Evolutionary conservation across 805 yeast genomes (phyloP).

Genomic region (Lipomyces spencermartinsiae): DNA sequence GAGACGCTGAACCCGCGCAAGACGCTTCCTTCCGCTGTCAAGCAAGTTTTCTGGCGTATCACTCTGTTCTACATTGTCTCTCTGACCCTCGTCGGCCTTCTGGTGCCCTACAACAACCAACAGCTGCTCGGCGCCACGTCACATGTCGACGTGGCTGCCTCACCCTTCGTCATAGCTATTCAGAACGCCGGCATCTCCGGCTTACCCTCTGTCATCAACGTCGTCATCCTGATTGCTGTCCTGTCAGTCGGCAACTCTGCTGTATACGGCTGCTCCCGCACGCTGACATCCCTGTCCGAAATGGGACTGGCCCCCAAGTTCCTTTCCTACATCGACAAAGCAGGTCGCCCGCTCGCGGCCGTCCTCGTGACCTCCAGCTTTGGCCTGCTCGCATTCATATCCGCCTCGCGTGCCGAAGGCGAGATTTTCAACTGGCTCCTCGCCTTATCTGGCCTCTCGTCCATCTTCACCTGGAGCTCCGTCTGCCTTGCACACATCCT

Average conservation of each 20-base stretch:
- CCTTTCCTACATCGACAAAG: conserved; percentile 72
- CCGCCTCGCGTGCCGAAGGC: conserved; percentile 60
- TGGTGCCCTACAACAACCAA: conserved; percentile 68
- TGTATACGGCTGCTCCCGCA: conserved; percentile 74
- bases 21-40: conserved; percentile 73
- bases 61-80: conserved; percentile 70
- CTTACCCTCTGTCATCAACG: conserved; percentile 75
- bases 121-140: conserved; percentile 55
- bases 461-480: conserved; percentile 80
- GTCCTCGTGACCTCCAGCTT: conserved; percentile 54
- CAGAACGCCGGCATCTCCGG: conserved; percentile 68
- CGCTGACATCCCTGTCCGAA: conserved; percentile 68
- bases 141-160: conserved; percentile 62
- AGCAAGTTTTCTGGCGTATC: conserved; percentile 85
- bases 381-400: conserved; percentile 66
- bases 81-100: conserved; percentile 63
- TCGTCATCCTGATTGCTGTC: conserved; percentile 69
- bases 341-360: conserved; percentile 82
- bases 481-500: conserved; percentile 72
- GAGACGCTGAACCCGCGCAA: conserved; percentile 73
- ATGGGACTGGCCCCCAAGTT: conserved; percentile 67
- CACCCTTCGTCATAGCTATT: conserved; percentile 79
- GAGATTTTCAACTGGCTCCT: conserved; percentile 73
- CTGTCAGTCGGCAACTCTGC: conserved; percentile 77
- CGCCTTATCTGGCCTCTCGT: conserved; percentile 77